phyloP scores from a whole-genome alignment of 2,329 filamentous ascomycete genomes.

The Monilinia vaccinii-corymbosi region DNA sequence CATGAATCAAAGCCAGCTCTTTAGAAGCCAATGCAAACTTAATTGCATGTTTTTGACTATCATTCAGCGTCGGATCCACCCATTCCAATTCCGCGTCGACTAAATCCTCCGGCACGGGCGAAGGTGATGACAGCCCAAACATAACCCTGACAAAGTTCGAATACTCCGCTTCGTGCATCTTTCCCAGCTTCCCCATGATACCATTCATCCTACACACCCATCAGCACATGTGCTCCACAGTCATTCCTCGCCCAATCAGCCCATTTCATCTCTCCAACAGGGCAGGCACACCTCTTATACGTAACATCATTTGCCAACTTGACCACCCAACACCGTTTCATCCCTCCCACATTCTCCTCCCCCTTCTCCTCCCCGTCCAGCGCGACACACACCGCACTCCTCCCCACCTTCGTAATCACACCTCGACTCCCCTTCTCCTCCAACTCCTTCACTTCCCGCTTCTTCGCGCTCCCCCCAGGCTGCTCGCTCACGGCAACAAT shows the following conservation, averaged over 20 bases:
- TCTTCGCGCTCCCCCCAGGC: conserved; percentile 48
- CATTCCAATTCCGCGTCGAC: conserved; percentile 45
- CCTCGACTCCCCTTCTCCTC: conserved; percentile 60
- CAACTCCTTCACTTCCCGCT: conserved; percentile 62
- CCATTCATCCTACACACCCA: conserved; percentile 48
- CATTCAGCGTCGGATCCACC: conserved; percentile 53
- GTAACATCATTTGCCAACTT: conserved; percentile 63
- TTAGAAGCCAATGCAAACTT: conserved; percentile 74
- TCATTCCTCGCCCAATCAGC: background rate
- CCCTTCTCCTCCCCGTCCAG: conserved; percentile 53
- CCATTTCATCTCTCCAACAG: background rate
- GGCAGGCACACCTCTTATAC: conserved; percentile 35
- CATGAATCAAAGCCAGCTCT: conserved; percentile 86
- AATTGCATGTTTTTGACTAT: conserved; percentile 59
- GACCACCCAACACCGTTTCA: conserved; percentile 49
- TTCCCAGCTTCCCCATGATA: conserved; percentile 50
- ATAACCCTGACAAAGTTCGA: conserved; percentile 52
- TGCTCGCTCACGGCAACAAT: conserved; percentile 71
- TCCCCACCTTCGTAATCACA: conserved; percentile 58
- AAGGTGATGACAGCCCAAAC: conserved; percentile 49
- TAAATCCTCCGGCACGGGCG: conserved; percentile 37
- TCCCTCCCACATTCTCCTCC: conserved; percentile 31
- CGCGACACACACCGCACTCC: conserved; percentile 53
- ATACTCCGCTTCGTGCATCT: conserved; percentile 49
- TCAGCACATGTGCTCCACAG: background rate